Conservation (phyloP, 1,284 basidiomycete genomes). For the Calocybe gambosa region DNA sequence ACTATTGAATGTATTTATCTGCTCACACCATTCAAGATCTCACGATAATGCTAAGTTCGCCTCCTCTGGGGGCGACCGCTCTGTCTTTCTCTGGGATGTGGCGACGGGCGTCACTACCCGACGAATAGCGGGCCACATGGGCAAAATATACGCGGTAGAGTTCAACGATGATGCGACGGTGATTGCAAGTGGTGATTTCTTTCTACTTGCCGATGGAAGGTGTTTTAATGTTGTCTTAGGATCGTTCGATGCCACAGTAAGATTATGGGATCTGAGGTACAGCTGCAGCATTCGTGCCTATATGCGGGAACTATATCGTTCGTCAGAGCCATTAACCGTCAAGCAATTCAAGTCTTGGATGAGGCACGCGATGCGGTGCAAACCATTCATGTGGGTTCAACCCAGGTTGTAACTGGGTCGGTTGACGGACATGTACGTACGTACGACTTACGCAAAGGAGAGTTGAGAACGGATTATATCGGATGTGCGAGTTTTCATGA, state of each 20-base stretch:
- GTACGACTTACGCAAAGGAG: constrained; percentile 91
- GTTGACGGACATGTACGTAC: constrained; percentile 89
- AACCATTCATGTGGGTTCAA: constrained; percentile 59
- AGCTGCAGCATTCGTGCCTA: constrained; percentile 5
- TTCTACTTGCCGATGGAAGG: background rate
- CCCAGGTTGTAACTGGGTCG: constrained; percentile 74
- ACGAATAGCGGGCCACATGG: constrained; percentile 81
- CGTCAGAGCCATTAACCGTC: constrained; percentile 66
- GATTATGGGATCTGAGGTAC: constrained; percentile 85
- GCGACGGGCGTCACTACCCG: constrained; percentile 77
- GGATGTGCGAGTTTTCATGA: constrained; percentile 60
- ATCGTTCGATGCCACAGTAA: constrained; percentile 83
- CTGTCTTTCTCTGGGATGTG: constrained; percentile 95
- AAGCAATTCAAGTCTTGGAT: constrained; percentile 86
- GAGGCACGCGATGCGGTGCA: constrained; percentile 91
- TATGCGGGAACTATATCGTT: constrained; percentile 1
- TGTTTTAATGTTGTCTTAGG: constrained; percentile 38
- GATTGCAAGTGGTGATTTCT: constrained; percentile 68
- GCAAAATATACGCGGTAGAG: constrained; percentile 86
- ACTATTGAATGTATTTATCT: background rate
- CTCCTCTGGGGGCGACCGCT: constrained; percentile 89
- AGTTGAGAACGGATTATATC: constrained; percentile 83
- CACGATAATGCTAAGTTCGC: constrained; percentile 93
- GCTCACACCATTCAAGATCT: constrained; percentile 43
- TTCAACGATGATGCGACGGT: constrained; percentile 86